phyloP scores from a whole-genome alignment of 352 stramenopile species.

The Phytophthora hybrid region DNA sequence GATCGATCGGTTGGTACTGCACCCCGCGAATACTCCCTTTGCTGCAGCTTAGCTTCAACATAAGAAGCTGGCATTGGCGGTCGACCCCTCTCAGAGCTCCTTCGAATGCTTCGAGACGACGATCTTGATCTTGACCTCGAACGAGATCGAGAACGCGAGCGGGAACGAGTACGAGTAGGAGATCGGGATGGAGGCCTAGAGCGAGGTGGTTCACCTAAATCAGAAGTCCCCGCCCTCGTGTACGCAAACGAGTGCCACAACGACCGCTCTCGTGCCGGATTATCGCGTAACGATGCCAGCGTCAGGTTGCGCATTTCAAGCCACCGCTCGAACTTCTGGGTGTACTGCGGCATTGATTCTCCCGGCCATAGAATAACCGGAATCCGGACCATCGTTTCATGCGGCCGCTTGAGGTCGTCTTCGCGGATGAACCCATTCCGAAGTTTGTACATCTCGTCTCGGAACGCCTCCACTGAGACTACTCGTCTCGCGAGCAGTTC shows the following conservation, averaged over 20 bases:
- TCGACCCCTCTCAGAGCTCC: constrained; percentile 21
- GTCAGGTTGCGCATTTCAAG: constrained; percentile 28
- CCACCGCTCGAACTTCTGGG: constrained; percentile 37
- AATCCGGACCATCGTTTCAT: constrained; percentile 38
- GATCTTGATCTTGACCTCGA: constrained; percentile 12
- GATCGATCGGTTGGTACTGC: background rate
- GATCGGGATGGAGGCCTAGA: constrained; percentile 1
- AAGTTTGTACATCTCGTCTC: constrained; percentile 39
- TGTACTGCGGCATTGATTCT: constrained; percentile 38
- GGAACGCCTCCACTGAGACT: constrained; percentile 37
- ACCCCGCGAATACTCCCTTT: constrained; percentile 4
- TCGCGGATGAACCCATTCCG: constrained; percentile 31
- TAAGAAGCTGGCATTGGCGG: background rate
- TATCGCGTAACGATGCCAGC: constrained; percentile 24
- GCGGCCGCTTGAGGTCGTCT: constrained; percentile 34
- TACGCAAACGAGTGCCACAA: constrained; percentile 42
- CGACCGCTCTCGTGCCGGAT: constrained; percentile 38
- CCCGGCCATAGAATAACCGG: constrained; percentile 29
- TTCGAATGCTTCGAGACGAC: constrained; percentile 19
- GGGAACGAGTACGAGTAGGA: constrained; percentile 6
- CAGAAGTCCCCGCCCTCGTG: constrained; percentile 25
- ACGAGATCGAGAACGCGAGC: constrained; percentile 23
- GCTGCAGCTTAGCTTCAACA: constrained; percentile 1
- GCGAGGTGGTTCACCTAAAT: constrained; percentile 5
- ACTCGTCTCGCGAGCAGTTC: constrained; percentile 38